These are phyloP conservation scores for Beauveria australis DNA, from an alignment of 2,329 filamentous ascomycete genomes.

Conservation along the genomic window DNA sequence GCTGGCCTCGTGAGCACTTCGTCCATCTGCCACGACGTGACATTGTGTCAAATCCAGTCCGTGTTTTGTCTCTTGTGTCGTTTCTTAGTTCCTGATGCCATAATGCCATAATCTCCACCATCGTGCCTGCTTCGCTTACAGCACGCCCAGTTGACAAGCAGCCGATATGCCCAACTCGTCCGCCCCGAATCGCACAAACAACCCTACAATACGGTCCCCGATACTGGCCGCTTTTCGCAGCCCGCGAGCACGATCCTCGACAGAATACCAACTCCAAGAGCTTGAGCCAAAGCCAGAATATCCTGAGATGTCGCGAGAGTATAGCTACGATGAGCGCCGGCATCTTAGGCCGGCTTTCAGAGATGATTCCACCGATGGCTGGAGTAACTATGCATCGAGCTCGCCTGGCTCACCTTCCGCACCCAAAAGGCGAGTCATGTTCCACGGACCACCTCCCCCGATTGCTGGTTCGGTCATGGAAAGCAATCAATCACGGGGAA, in stretches of 20 bases:
- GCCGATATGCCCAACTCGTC: conserved; percentile 9
- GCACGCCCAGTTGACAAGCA: neutral
- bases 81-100: neutral
- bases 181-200: conserved; percentile 2
- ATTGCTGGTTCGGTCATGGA: conserved; percentile 37
- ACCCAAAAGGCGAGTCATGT: conserved; percentile 28
- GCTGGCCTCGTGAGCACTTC: conserved; percentile 9
- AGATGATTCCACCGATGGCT: conserved; percentile 14
- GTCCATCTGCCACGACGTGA: neutral
- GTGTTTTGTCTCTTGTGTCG: neutral
- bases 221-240: conserved; percentile 20
- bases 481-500: conserved; percentile 13
- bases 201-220: conserved; percentile 18
- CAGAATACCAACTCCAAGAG: conserved; percentile 31
- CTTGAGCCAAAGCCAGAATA: conserved; percentile 29
- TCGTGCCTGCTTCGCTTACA: neutral
- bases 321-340: neutral
- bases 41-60: neutral
- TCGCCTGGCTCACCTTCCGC: conserved; percentile 25
- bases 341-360: conserved; percentile 13
- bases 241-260: conserved; percentile 18
- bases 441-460: conserved; percentile 42
- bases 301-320: conserved; percentile 4
- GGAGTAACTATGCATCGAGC: conserved; percentile 18
- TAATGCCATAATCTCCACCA: neutral